phyloP scores from a whole-genome alignment of 1,284 basidiomycete genomes.

The Papiliotrema terrestris region DNA sequence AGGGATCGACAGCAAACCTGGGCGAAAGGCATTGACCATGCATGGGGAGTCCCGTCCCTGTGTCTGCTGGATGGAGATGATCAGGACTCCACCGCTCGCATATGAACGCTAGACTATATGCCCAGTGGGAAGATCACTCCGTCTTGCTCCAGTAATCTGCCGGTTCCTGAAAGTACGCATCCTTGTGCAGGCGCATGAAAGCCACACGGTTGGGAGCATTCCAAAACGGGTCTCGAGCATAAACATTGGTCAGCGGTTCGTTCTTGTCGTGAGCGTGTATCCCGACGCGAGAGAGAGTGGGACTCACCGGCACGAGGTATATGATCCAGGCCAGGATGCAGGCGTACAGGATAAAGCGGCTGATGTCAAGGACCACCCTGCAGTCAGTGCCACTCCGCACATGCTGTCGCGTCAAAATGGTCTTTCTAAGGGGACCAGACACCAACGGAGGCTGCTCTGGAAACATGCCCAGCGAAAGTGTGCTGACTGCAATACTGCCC shows the following conservation, averaged over 20 bases:
- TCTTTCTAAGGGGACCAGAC: no score
- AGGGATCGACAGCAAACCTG: no score
- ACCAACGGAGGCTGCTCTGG: not conserved
- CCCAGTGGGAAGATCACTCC: no score
- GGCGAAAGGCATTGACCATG: no score
- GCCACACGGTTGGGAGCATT: not conserved
- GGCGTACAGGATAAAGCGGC: constrained; percentile 11
- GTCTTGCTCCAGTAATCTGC: no score
- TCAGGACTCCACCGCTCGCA: no score
- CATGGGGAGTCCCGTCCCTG: no score
- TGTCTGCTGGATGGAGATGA: no score
- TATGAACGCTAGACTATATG: no score
- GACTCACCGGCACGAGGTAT: constrained; percentile 1
- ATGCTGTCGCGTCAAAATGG: no score
- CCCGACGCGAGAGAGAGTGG: no score
- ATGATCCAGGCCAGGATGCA: constrained; percentile 1
- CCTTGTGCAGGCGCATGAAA: constrained; percentile 1
- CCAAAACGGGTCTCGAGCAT: constrained; percentile 24
- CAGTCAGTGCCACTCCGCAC: not conserved
- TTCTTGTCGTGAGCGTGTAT: constrained; percentile 18
- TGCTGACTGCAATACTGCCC: constrained; percentile 19
- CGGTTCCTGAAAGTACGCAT: no score
- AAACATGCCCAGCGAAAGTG: constrained; percentile 28
- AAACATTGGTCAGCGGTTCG: constrained; percentile 19
- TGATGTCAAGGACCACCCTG: constrained; percentile 1